Base-by-base conservation (phyloP, 1,284 basidiomycete species). In the Trametes polyzona region DNA sequence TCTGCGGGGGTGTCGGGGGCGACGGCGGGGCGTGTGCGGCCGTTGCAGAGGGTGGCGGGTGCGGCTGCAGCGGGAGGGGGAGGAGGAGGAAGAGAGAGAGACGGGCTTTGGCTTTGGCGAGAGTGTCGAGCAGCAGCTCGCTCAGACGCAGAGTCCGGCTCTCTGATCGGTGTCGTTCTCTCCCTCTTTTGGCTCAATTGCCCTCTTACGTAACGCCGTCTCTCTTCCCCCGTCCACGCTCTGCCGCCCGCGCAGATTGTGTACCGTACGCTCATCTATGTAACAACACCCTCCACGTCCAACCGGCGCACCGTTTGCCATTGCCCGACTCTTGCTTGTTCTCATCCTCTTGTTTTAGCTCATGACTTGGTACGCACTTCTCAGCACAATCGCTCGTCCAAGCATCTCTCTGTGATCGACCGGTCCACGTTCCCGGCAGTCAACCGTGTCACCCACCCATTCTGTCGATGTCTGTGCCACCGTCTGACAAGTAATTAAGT, bases 111-210 rank as follows among this genome's bases (percentile, higher is more conserved):
- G n/a, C n/a, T n/a, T n/a, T n/a, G n/a, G 12, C 2, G 40, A 35
- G 35, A 19, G 27, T 11, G 43, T 7, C 24, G 40, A 27, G 19
- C 16, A n/a, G 44, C 17, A 40, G 36, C 10, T 24, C 32, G 41
- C 32, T 41, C 41, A 17, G 46, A 37, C 23, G 9, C 23, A n/a
- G n/a, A 26, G 41, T 47, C 33, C 47, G 19, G 39, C 48, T 44
- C 40, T 9, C 51, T 53, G 52, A 61, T 58, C 55, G 59, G 57
- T 53, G 57, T 54, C 54, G 57, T 35, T 47, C 48, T n/a, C 40
- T 62, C 3, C 57, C 57, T 49, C 21, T 41, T 58, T 35, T 43
- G 61, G 61, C 32, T 59, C 54, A 62, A 62, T 48, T 62, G 44
- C 51, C 17, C n/a, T n/a, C 37, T 62, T 56, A 59, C 44, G 54